Conservation (phyloP, 2,329 filamentous ascomycete species). For the Fusarium pininemorale region DNA sequence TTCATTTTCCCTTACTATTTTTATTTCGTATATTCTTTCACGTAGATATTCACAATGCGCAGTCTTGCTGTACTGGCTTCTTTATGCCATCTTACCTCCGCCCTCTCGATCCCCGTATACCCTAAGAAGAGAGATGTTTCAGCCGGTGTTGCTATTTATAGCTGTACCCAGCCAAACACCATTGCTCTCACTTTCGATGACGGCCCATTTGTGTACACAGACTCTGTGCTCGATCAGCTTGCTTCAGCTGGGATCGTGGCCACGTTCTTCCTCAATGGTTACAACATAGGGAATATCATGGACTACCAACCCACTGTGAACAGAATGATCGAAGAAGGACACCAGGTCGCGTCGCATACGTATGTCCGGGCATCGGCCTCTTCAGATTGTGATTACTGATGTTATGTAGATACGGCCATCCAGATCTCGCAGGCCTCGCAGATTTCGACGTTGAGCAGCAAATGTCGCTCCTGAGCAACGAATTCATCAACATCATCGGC, state of each 20-base stretch:
- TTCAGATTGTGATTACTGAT: not conserved
- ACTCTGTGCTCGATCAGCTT: constrained; percentile 21
- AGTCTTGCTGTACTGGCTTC: not conserved
- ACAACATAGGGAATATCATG: constrained; percentile 5
- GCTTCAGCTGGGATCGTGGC: not conserved
- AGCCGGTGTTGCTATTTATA: constrained; percentile 1
- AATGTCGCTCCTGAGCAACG: not conserved
- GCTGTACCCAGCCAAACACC: constrained; percentile 5
- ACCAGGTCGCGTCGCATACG: constrained; percentile 20
- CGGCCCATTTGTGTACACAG: constrained; percentile 4
- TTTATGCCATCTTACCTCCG: not conserved
- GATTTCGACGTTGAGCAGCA: constrained; percentile 14
- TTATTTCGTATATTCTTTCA: not conserved
- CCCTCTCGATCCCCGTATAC: not conserved
- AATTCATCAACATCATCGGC: constrained; percentile 5
- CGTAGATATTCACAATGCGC: not conserved
- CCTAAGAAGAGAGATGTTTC: not conserved
- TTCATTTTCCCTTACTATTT: too few relatives aligned
- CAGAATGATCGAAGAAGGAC: constrained; percentile 9
- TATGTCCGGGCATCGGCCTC: accelerated
- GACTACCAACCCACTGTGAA: constrained; percentile 9
- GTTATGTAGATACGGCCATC: not conserved
- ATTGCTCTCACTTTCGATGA: constrained; percentile 24
- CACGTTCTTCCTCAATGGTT: constrained; percentile 17
- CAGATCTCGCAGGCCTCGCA: not conserved